phyloP scores from a whole-genome alignment of 768 basidiomycete species.

The Leccinum barrowsii region DNA sequence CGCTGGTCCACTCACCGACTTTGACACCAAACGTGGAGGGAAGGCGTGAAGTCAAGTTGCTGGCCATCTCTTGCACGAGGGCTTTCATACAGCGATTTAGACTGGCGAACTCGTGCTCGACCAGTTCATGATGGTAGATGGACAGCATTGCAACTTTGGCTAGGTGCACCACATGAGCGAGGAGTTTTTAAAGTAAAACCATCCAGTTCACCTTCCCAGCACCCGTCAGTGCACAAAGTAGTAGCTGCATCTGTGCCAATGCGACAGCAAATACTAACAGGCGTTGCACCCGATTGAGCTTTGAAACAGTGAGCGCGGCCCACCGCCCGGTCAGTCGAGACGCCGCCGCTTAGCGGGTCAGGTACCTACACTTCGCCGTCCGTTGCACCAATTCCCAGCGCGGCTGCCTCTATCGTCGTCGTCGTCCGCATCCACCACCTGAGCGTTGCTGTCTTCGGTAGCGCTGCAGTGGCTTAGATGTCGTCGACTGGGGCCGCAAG shows the following conservation, averaged over 20 bases:
- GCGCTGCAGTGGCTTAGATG: too few relatives aligned
- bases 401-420: too few relatives aligned
- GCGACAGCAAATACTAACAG: slow-evolving; percentile 49
- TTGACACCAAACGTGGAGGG: slow-evolving; percentile 61
- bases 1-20: slow-evolving; percentile 94
- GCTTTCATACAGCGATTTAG: slow-evolving; percentile 97
- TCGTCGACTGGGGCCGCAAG: too few relatives aligned
- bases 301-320: slow-evolving; percentile 77
- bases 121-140: slow-evolving; percentile 28
- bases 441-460: too few relatives aligned
- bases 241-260: slow-evolving; percentile 69
- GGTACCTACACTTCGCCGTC: too few relatives aligned
- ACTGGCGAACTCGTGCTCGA: slow-evolving; percentile 33
- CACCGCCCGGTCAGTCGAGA: slow-evolving; percentile 15
- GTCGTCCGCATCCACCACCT: too few relatives aligned
- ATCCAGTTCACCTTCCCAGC: slow-evolving; percentile 83
- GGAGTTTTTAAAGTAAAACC: neutral
- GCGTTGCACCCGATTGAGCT: slow-evolving; percentile 67
- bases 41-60: slow-evolving; percentile 84
- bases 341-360: too few relatives aligned
- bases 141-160: slow-evolving; percentile 88
- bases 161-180: slow-evolving; percentile 25
- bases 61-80: slow-evolving; percentile 97
- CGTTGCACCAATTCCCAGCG: too few relatives aligned
- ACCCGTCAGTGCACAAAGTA: slow-evolving; percentile 87